phyloP scores from a whole-genome alignment of 345 rosid genomes.

The Tarenaya hassleriana region DNA sequence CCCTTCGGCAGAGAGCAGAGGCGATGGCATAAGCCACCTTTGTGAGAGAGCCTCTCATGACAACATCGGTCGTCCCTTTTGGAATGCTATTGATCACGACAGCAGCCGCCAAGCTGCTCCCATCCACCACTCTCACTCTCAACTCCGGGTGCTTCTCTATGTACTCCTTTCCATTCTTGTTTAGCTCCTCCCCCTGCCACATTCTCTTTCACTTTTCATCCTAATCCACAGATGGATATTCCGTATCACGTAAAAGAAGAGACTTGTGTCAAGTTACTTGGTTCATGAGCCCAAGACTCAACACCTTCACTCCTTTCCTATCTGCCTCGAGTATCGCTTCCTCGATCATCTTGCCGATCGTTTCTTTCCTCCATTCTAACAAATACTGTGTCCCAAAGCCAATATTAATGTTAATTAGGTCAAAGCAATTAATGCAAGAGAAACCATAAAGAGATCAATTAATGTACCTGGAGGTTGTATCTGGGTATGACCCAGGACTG shows the following conservation, averaged over 20 bases:
- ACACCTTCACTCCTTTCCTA: conserved; percentile 44
- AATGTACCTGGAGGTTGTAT: conserved; percentile 19
- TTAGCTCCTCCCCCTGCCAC: conserved; percentile 25
- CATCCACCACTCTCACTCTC: conserved; percentile 42
- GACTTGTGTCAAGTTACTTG: conserved; percentile 32
- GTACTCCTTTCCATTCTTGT: conserved; percentile 35
- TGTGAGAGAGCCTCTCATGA: conserved; percentile 32
- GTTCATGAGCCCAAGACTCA: conserved; percentile 57
- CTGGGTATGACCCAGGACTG: conserved; percentile 36
- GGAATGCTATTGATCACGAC: conserved; percentile 35
- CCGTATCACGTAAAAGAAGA: not conserved
- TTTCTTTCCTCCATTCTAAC: conserved; percentile 27
- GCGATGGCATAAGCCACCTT: conserved; percentile 36
- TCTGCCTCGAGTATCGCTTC: conserved; percentile 53
- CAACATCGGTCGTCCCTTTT: conserved; percentile 28
- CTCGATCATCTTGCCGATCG: conserved; percentile 50
- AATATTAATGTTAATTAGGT: too few relatives aligned
- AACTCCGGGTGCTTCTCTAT: conserved; percentile 35
- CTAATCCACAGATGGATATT: too few relatives aligned
- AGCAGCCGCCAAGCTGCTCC: conserved; percentile 46
- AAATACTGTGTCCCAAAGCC: conserved; percentile 32
- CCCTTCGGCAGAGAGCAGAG: conserved; percentile 30
- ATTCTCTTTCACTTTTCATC: too few relatives aligned
- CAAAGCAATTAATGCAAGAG: not conserved
- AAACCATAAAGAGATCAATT: not conserved